These are phyloP conservation scores for Alternaria sp. DNA, from an alignment of 2,329 filamentous ascomycete species.

Conservation along the genomic window DNA sequence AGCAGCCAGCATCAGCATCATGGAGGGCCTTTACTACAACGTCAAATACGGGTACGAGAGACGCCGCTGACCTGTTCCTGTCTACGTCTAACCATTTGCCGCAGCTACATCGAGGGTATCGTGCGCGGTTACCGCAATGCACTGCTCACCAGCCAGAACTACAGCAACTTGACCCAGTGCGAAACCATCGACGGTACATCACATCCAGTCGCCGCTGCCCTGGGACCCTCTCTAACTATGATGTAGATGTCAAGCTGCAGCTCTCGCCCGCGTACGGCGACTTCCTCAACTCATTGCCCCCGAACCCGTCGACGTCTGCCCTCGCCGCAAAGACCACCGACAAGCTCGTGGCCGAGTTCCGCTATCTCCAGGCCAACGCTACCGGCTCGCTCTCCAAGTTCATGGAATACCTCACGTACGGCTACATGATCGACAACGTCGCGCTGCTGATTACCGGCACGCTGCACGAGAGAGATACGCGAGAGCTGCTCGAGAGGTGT, in stretches of 20 bases:
- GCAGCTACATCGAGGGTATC: constrained; percentile 94
- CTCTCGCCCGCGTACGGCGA: constrained; percentile 96
- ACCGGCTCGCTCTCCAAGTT: constrained; percentile 91
- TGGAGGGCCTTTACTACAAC: constrained; percentile 96
- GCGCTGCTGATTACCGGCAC: constrained; percentile 97
- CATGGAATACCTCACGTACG: constrained; percentile 98
- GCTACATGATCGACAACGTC: constrained; percentile 99
- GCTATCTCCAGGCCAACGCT: constrained; percentile 93
- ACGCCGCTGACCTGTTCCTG: background rate
- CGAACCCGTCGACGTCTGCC: constrained; percentile 94
- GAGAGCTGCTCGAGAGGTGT: constrained; percentile 92
- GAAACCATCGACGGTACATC: constrained; percentile 90
- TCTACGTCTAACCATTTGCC: constrained; percentile 22
- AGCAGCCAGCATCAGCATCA: constrained; percentile 53
- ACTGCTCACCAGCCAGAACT: constrained; percentile 88
- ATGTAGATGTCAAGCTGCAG: constrained; percentile 95
- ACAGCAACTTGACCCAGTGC: constrained; percentile 96
- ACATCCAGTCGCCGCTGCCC: background rate
- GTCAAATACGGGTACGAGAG: constrained; percentile 82
- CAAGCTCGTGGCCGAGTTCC: constrained; percentile 96
- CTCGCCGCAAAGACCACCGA: constrained; percentile 96
- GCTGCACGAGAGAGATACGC: constrained; percentile 94
- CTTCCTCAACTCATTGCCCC: constrained; percentile 90
- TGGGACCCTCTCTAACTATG: constrained; percentile 50
- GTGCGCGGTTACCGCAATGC: constrained; percentile 96